Evolutionary conservation across 2,329 filamentous ascomycete species (phyloP).

Genomic region (Ophiostoma sp.): DNA sequence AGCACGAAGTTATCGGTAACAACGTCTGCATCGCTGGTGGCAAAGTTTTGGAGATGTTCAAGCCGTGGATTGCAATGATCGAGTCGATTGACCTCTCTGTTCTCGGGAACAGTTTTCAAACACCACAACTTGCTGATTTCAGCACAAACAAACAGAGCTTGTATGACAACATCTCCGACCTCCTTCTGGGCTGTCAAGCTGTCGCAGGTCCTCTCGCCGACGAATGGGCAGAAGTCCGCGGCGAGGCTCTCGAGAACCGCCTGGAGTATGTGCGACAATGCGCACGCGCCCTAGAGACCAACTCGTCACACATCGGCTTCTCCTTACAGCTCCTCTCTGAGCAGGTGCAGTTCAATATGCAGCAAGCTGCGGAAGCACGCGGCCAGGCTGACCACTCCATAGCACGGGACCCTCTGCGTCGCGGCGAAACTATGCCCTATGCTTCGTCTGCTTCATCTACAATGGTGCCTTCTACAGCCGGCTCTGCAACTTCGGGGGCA

Average conservation of each 20-base stretch:
- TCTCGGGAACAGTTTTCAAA: conserved; percentile 71
- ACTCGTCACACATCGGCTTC: conserved; percentile 80
- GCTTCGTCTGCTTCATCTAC: conserved; percentile 33
- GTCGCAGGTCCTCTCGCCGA: conserved; percentile 88
- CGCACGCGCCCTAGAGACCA: conserved; percentile 74
- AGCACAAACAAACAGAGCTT: conserved; percentile 84
- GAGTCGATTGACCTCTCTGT: conserved; percentile 87
- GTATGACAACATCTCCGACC: conserved; percentile 88
- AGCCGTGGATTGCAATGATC: conserved; percentile 80
- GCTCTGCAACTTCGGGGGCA: conserved; percentile 14
- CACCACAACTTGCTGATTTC: conserved; percentile 81
- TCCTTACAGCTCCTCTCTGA: conserved; percentile 83
- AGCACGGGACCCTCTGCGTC: conserved; percentile 46
- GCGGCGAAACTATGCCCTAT: conserved; percentile 54
- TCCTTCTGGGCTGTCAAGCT: conserved; percentile 80
- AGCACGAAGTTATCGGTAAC: conserved; percentile 75
- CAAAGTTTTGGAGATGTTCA: conserved; percentile 80
- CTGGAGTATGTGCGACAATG: conserved; percentile 73
- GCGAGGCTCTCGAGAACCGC: conserved; percentile 81
- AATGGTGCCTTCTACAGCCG: conserved; percentile 4
- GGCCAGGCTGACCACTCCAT: conserved; percentile 40
- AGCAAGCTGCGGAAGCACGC: conserved; percentile 41
- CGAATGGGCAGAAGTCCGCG: conserved; percentile 91
- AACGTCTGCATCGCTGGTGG: conserved; percentile 71
- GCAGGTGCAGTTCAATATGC: conserved; percentile 58